Evolutionary conservation across 352 stramenopile genomes (phyloP).

Genomic region (Globisporangium polare): DNA sequence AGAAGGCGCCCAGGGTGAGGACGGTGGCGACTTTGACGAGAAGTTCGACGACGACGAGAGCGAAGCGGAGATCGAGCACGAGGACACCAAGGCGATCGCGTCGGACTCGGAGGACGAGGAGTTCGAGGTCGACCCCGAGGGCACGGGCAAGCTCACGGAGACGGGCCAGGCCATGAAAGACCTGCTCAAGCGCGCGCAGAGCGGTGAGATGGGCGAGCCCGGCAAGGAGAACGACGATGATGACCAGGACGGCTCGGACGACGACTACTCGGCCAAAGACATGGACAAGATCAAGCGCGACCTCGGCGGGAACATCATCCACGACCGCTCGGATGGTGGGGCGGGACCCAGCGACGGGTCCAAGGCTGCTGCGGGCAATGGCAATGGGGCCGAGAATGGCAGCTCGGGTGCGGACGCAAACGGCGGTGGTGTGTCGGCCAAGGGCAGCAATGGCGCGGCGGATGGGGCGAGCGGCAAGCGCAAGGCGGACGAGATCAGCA

Average conservation of each 20-base stretch:
- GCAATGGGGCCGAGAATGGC: slow-evolving; percentile 11
- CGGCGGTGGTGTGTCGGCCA: slow-evolving; percentile 2
- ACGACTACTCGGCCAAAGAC: slow-evolving; percentile 72
- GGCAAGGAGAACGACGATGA: slow-evolving; percentile 63
- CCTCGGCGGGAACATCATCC: slow-evolving; percentile 78
- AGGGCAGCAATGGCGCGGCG: slow-evolving; percentile 21
- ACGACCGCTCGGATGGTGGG: slow-evolving; percentile 37
- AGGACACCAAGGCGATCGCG: slow-evolving; percentile 55
- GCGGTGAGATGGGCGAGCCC: slow-evolving; percentile 59
- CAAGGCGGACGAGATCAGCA: slow-evolving; percentile 33
- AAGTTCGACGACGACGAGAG: slow-evolving; percentile 88
- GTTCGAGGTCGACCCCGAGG: slow-evolving; percentile 66
- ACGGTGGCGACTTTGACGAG: slow-evolving; percentile 85
- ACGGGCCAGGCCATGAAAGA: slow-evolving; percentile 84
- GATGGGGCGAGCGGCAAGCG: slow-evolving; percentile 37
- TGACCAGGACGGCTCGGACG: slow-evolving; percentile 50
- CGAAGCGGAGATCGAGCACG: slow-evolving; percentile 76
- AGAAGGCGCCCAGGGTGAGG: slow-evolving; percentile 64
- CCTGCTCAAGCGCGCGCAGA: slow-evolving; percentile 74
- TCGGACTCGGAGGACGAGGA: slow-evolving; percentile 79
- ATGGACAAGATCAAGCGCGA: slow-evolving; percentile 82
- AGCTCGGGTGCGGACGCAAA: slow-evolving; percentile 17
- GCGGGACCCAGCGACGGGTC: slow-evolving; percentile 14
- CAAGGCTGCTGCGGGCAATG: slow-evolving; percentile 18
- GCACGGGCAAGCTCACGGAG: slow-evolving; percentile 71